Base-by-base conservation (phyloP, 2,329 filamentous ascomycete species). In the Exophiala aquamarina region DNA sequence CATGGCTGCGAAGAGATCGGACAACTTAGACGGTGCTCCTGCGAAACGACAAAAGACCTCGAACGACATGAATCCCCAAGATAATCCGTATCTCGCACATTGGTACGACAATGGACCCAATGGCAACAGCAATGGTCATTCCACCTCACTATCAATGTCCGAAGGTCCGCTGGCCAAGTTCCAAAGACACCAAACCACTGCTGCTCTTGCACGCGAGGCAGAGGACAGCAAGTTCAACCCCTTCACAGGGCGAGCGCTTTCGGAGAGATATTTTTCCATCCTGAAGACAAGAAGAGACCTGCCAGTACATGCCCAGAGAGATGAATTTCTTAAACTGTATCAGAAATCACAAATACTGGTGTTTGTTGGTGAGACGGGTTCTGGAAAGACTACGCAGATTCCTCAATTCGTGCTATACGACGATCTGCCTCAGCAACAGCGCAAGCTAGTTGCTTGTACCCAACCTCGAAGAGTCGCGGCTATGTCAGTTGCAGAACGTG, bases 331-430 rank as follows among this genome's bases (percentile, higher is more conserved):
- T 50, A 76, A 91, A 64, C 82, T 95, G 63, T 98, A 94, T 72
- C 94, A 98, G 62, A 83, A 86, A 61, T 89, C 85, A 18, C 93
- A 98, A 71, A 96, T 98, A 59, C 83, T 98, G 52, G 93, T 98
- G 62, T 96, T 98, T 63, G 93, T 98, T 56, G 93, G 93, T 74
- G 93, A 98, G 77, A 98, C 93, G 7, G 93, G 94, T 82, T 98
- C 93, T 58, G 93, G 93, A 74, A 98, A 98, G 76, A 98, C 93
- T 3, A 98, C 93, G 0, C 93, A 98, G 75, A 97, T 98, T 52
- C 93, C 93, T 2, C 93, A 98, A 69, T 98, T 96, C 68, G 92
- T 98, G 57, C 82, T 98, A 32, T 97, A 87, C 76, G 93, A 98
- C 71, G 93, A 98, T 70, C 79, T 96, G 23, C 92, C 93, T 19